Base-by-base conservation (phyloP, 805 yeast species). In the Ogataea chonburiensis region DNA sequence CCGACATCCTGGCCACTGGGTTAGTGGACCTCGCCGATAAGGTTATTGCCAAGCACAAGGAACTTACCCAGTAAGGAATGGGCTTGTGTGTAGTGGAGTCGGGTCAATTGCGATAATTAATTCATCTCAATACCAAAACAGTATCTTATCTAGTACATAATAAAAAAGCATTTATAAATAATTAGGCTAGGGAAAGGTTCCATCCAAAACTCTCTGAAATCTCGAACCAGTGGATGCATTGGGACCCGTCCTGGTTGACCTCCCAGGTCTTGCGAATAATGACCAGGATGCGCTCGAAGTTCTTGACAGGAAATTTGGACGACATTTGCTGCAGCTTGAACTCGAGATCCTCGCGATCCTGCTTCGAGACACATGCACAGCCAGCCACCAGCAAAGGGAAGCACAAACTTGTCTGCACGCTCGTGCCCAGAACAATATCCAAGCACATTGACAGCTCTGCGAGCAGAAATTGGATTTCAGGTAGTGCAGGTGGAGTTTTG, bases 201-300 rank as follows among this genome's bases (percentile, higher is more conserved):
- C 70, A 65, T 0, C 65, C 68, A 26, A 64, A 31, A 14, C 52
- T 42, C 11, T 50, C 51, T 1, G 67, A 49, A 7, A 66, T 49
- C 20, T 57, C 58, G 33, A 55, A 60, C 67, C 68, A 67, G 38
- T 62, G 61, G 11, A 63, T 50, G 40, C 61, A 59, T 13, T 47
- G 33, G 11, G 41, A 40, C 2, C 69, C 70, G 14, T 53, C 41
- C 7, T 39, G 27, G 37, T 65, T 64, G 25, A 49, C 20, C 15
- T 50, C 49, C 72, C 72, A 67, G 5, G 58, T 53, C 25, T 56
- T 53, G 28, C 57, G 49, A 3, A 66, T 46, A 2, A 66, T 53
- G 2, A 50, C 45, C 50, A 59, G 45, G 11, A 58, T 50, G 20
- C 55, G 52, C 20, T 53, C 49, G 25, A 64, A 56, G 28, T 57